A percentile compares a stretch with the other conserved stretches of the same genome.
Evolutionary conservation across 2,329 filamentous ascomycete genomes (phyloP).

Genomic region (Eurotiales sp.): DNA sequence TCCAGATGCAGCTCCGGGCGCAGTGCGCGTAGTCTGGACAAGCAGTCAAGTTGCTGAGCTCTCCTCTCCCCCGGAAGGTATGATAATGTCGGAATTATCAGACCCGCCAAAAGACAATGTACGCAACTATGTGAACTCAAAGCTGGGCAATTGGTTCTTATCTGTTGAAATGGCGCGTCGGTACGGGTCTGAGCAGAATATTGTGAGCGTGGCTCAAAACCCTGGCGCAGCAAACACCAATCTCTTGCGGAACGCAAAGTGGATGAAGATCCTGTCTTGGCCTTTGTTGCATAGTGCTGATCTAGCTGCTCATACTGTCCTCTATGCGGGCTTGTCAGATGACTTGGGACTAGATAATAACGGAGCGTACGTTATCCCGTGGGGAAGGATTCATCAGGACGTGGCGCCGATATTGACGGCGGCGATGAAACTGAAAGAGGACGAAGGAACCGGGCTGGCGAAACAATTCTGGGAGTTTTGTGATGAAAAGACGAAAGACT

Average conservation of each 20-base stretch:
- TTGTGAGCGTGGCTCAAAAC: conserved; percentile 4
- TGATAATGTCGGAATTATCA: conserved; percentile 20
- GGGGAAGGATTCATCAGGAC: background rate
- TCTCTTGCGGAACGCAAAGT: conserved; percentile 1
- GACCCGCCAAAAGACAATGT: background rate
- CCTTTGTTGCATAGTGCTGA: background rate
- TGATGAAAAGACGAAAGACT: conserved; percentile 29
- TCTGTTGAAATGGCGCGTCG: conserved; percentile 28
- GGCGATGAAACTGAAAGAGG: conserved; percentile 20
- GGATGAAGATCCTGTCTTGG: background rate
- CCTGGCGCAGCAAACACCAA: background rate
- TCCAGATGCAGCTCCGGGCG: conserved; percentile 18
- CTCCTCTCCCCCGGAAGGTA: conserved; percentile 15
- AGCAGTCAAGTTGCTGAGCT: conserved; percentile 27
- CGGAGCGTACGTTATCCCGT: background rate
- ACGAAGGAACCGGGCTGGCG: conserved; percentile 27
- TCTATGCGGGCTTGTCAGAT: background rate
- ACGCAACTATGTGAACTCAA: conserved; percentile 31
- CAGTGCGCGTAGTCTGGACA: conserved; percentile 33
- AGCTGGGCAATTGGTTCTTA: conserved; percentile 34
- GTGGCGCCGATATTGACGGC: conserved; percentile 1
- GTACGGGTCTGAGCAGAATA: conserved; percentile 12
- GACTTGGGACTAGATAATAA: background rate
- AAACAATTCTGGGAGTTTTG: conserved; percentile 40
- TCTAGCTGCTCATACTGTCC: background rate